Evolutionary conservation across 192 early-diverging fungal genomes (phyloP), one percentile per base, ranked within the genome.

Genomic region (Coemansia sp.): DNA sequence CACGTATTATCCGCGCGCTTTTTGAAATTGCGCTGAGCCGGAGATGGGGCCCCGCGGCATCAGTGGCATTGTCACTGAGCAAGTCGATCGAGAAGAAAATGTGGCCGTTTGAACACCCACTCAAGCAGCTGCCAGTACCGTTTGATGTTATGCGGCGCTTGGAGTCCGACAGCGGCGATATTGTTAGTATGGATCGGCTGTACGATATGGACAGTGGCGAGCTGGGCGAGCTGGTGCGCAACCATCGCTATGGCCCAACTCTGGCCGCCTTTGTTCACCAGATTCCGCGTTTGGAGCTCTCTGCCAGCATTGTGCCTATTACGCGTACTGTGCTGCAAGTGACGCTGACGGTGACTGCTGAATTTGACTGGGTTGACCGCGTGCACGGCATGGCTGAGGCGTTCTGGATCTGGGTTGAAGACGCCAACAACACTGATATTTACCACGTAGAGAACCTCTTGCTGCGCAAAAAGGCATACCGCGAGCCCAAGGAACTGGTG

Each of bases 321-420:
- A 98, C 98, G n/a, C 82, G 93, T 27, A 91, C 88, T 18, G 94
- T 99, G 7, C 84, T 99, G 39, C 84, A 90, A 18, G 84, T 98
- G 15, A 88, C 89, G n/a, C 74, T 98, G 22, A 86, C 87, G 5
- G 86, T 95, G 6, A 89, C 87, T 0, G 87, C 93, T 2, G 94
- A 94, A 67, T 99, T 98, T 82, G 84, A 90, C 6, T 99, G 96
- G 96, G 94, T 89, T 70, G 96, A 98, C 39, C 85, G 87, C n/a
- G 85, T 94, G 39, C 98, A 99, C 64, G 98, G 96, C 39, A 82
- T 76, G 16, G 87, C 86, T 20, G 95, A 98, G 71, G 90, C 94
- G 1, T 99, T 93, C 86, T 98, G 93, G 91, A 92, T 99, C 43
- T 98, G 92, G 93, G 94, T 97, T 6, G 93, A 97, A 67, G 98